Percentiles rank a stretch among this genome's conserved stretches.
Conservation (phyloP, 768 basidiomycete species). For the Coprinopsis sp. region DNA sequence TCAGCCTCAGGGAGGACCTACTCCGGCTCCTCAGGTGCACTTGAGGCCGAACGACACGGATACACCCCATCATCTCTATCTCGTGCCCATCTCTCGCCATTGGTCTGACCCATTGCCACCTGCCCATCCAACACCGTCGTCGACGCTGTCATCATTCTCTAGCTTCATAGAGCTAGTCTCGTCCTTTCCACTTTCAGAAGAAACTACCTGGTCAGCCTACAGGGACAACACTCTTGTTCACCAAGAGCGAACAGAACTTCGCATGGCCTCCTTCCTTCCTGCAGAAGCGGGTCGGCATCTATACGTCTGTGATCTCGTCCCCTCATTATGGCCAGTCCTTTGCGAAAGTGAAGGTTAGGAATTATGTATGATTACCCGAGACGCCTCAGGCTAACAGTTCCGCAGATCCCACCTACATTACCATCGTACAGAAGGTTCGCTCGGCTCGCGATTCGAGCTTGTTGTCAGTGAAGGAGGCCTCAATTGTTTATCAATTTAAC, state of each 20-base stretch:
- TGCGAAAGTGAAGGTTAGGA: constrained; percentile 39
- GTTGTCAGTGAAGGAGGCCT: constrained; percentile 11
- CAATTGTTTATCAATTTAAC: constrained; percentile 21
- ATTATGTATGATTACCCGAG: background rate
- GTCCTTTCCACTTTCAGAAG: constrained; percentile 35
- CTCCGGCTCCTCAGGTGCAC: constrained; percentile 15
- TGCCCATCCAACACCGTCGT: constrained; percentile 1
- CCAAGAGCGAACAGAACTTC: constrained; percentile 29
- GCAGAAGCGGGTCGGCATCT: constrained; percentile 22
- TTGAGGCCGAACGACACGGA: constrained; percentile 15
- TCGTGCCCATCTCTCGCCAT: constrained; percentile 15
- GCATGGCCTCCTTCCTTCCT: background rate
- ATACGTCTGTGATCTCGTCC: constrained; percentile 45
- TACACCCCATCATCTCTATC: constrained; percentile 16
- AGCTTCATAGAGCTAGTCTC: constrained; percentile 45
- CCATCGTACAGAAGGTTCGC: constrained; percentile 39
- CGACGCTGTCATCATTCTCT: constrained; percentile 13
- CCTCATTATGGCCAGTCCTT: constrained; percentile 46
- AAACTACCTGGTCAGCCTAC: constrained; percentile 43
- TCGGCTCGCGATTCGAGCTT: background rate
- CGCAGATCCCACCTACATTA: constrained; percentile 47
- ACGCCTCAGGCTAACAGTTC: background rate
- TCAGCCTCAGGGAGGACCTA: constrained; percentile 3
- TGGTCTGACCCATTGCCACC: background rate
- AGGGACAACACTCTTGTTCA: constrained; percentile 39